Evolutionary conservation across 345 rosid species (phyloP).

Genomic region (Moringa oleifera): DNA sequence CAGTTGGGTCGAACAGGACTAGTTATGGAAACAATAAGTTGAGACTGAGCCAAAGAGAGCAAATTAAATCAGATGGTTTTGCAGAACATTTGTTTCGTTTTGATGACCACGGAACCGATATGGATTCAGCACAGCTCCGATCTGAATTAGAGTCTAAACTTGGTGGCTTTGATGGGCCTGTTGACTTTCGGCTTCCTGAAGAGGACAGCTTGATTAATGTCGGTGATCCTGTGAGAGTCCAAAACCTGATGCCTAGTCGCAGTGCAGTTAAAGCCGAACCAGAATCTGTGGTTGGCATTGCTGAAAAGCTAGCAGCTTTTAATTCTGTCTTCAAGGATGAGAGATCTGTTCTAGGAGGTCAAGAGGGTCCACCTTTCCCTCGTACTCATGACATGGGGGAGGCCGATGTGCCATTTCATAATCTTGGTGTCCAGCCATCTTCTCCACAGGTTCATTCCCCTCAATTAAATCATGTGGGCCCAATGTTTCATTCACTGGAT

Average conservation of each 20-base stretch:
- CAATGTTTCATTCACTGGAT: slow-evolving; percentile 47
- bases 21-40: slow-evolving; percentile 20
- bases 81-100: slow-evolving; percentile 38
- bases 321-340: slow-evolving; percentile 53
- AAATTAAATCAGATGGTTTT: slow-evolving; percentile 32
- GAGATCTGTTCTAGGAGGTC: slow-evolving; percentile 41
- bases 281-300: slow-evolving; percentile 38
- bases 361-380: slow-evolving; percentile 46
- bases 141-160: slow-evolving; percentile 39
- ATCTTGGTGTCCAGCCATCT: slow-evolving; percentile 34
- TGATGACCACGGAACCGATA: slow-evolving; percentile 36
- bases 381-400: slow-evolving; percentile 46
- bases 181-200: slow-evolving; percentile 39
- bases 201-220: slow-evolving; percentile 43
- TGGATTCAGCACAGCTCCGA: slow-evolving; percentile 36
- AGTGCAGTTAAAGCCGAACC: slow-evolving; percentile 48
- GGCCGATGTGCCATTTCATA: slow-evolving; percentile 38
- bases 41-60: slow-evolving; percentile 39
- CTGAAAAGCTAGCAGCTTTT: slow-evolving; percentile 59
- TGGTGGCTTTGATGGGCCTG: slow-evolving; percentile 26
- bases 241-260: slow-evolving; percentile 27
- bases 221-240: slow-evolving; percentile 31
- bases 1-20: slow-evolving; percentile 29
- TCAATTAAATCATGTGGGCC: slow-evolving; percentile 53
- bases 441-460: slow-evolving; percentile 42